A percentile compares a stretch with the other conserved stretches of the same genome.
Evolutionary conservation across 352 stramenopile genomes (phyloP).

Genomic region (Pythium aquatile): DNA sequence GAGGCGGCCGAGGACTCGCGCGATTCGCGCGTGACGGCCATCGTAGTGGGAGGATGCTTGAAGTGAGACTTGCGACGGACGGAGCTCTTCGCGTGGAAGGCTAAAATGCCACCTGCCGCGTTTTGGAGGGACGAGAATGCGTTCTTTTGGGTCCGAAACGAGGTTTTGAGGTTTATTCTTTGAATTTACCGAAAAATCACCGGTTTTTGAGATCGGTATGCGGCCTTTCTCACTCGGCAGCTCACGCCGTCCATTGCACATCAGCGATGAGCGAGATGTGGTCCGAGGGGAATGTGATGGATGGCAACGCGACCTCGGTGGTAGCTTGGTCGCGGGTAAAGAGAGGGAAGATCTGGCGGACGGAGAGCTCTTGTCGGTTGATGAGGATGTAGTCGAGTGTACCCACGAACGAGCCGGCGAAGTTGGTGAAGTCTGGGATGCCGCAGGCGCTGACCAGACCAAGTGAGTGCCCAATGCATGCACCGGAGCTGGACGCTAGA

Average conservation of each 20-base stretch:
- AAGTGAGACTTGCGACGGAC: not conserved
- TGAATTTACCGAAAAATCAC: not conserved
- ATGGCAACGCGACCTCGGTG: slow-evolving; percentile 63
- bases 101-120: not conserved
- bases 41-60: not conserved
- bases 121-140: slow-evolving; percentile 8
- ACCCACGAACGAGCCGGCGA: slow-evolving; percentile 54
- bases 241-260: slow-evolving; percentile 36
- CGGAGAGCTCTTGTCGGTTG: slow-evolving; percentile 32
- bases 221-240: not conserved
- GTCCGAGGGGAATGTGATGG: slow-evolving; percentile 74
- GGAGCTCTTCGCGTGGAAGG: not conserved
- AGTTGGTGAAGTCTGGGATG: slow-evolving; percentile 73
- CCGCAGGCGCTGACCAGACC: slow-evolving; percentile 54
- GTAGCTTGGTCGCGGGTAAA: slow-evolving; percentile 62
- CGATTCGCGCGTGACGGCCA: slow-evolving; percentile 1
- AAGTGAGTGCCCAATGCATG: slow-evolving; percentile 43
- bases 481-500: too few species aligned
- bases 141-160: slow-evolving; percentile 18
- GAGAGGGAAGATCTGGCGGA: slow-evolving; percentile 53
- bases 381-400: slow-evolving; percentile 78
- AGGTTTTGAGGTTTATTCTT: slow-evolving; percentile 6
- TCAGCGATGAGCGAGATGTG: slow-evolving; percentile 78
- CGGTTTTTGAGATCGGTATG: not conserved
- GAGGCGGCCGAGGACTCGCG: not conserved